A percentile compares a stretch with the other conserved stretches of the same genome.
phyloP scores from a whole-genome alignment of 2,329 filamentous ascomycete species.

The Fusarium luffae region DNA sequence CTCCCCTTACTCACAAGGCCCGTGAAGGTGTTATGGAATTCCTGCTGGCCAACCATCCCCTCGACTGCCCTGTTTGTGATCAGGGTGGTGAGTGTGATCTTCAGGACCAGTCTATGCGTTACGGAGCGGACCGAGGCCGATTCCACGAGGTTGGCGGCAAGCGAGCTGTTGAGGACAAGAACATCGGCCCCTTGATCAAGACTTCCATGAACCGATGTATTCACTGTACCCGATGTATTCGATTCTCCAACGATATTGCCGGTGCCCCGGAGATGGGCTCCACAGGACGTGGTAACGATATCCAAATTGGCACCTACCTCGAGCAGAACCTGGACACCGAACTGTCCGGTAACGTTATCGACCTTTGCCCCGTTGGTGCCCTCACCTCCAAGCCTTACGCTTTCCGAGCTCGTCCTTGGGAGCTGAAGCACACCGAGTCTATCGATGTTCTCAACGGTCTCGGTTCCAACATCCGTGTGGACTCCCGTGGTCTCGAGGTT shows the following conservation, averaged over 20 bases:
- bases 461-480: constrained; percentile 93
- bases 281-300: constrained; percentile 92
- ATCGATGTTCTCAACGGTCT: constrained; percentile 94
- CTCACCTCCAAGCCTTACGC: constrained; percentile 98
- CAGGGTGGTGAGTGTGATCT: constrained; percentile 99
- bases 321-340: constrained; percentile 95
- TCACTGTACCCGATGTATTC: constrained; percentile 97
- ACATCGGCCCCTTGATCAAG: constrained; percentile 97
- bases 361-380: constrained; percentile 96
- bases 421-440: constrained; percentile 94
- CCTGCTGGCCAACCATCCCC: constrained; percentile 91
- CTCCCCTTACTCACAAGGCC: constrained; percentile 94
- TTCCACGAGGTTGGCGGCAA: constrained; percentile 98
- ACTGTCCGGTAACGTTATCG: constrained; percentile 96
- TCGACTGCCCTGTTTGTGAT: constrained; percentile 98
- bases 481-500: constrained; percentile 92
- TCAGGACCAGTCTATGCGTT: constrained; percentile 99
- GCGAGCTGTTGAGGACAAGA: constrained; percentile 98
- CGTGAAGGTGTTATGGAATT: constrained; percentile 99
- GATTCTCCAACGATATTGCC: constrained; percentile 97
- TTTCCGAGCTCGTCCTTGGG: constrained; percentile 96
- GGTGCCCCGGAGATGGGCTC: constrained; percentile 96
- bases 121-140: constrained; percentile 92
- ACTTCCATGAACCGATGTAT: constrained; percentile 99
- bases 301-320: constrained; percentile 98